phyloP scores from a whole-genome alignment of 192 early-diverging fungal genomes.

The Neocallimastix lanati region DNA sequence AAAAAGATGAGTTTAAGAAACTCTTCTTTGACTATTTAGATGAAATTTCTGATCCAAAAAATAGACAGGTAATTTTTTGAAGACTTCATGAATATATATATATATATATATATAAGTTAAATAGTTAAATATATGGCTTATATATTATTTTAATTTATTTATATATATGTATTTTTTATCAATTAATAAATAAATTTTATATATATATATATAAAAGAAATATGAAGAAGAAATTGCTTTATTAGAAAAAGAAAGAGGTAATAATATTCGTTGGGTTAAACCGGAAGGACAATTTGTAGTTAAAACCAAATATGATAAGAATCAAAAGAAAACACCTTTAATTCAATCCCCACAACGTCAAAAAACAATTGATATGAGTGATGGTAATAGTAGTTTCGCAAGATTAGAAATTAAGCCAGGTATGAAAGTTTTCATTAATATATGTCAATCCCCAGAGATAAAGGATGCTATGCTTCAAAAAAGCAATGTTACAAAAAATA shows the following conservation, averaged over 20 bases:
- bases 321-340: constrained; percentile 2
- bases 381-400: not conserved
- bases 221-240: constrained; percentile 28
- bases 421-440: constrained; percentile 32
- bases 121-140: too few species aligned
- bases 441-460: constrained; percentile 26
- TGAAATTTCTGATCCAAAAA: constrained; percentile 36
- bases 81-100: too few species aligned
- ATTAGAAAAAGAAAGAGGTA: constrained; percentile 28
- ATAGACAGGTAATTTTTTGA: constrained; percentile 16
- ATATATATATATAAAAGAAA: constrained; percentile 7
- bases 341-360: not conserved
- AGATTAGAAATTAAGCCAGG: not conserved
- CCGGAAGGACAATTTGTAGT: constrained; percentile 19
- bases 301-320: constrained; percentile 13
- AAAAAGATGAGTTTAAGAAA: constrained; percentile 28
- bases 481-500: not conserved
- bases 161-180: too few species aligned
- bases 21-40: constrained; percentile 32
- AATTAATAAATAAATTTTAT: not conserved
- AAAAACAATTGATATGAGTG: not conserved
- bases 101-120: too few species aligned
- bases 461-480: constrained; percentile 4
- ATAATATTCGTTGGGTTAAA: constrained; percentile 27
- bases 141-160: too few species aligned